Conservation (phyloP, 2,329 filamentous ascomycete species). For the Metarhizium rileyi region DNA sequence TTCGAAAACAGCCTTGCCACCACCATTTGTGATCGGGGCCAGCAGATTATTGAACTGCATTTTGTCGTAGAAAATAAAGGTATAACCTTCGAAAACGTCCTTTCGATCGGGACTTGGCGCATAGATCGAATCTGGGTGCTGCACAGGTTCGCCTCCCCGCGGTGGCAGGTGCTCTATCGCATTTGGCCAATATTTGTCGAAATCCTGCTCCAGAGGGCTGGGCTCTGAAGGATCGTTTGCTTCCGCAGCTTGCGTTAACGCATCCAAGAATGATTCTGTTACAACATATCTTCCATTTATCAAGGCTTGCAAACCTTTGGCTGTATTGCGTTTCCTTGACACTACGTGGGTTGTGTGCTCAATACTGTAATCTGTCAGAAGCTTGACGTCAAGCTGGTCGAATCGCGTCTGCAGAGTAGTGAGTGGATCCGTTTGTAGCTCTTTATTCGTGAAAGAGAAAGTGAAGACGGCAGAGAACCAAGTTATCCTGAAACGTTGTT, state of each 20-base stretch:
- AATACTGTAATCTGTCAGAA: slow-evolving; percentile 60
- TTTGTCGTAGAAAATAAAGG: slow-evolving; percentile 75
- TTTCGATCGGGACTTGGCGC: slow-evolving; percentile 55
- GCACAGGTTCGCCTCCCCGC: slow-evolving; percentile 63
- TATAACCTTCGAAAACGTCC: slow-evolving; percentile 76
- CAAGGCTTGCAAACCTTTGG: slow-evolving; percentile 77
- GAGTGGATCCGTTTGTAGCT: slow-evolving; percentile 58
- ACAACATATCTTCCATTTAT: slow-evolving; percentile 76
- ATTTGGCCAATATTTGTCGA: slow-evolving; percentile 69
- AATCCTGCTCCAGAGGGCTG: slow-evolving; percentile 65
- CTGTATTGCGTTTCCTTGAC: slow-evolving; percentile 79
- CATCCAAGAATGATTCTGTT: slow-evolving; percentile 61
- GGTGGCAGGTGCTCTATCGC: slow-evolving; percentile 63
- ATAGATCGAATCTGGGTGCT: slow-evolving; percentile 59
- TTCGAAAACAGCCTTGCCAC: slow-evolving; percentile 69
- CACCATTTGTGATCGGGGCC: slow-evolving; percentile 64
- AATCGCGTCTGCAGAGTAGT: slow-evolving; percentile 53
- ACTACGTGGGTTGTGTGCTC: slow-evolving; percentile 77
- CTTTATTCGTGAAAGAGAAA: slow-evolving; percentile 59
- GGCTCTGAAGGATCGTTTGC: slow-evolving; percentile 37
- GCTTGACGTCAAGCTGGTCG: slow-evolving; percentile 83
- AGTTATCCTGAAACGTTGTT: slow-evolving; percentile 46
- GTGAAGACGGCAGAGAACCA: slow-evolving; percentile 78
- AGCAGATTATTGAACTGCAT: slow-evolving; percentile 68
- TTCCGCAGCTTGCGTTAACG: slow-evolving; percentile 52